Conservation (phyloP, 1,284 basidiomycete genomes). For the Singerocomus inundabilis region DNA sequence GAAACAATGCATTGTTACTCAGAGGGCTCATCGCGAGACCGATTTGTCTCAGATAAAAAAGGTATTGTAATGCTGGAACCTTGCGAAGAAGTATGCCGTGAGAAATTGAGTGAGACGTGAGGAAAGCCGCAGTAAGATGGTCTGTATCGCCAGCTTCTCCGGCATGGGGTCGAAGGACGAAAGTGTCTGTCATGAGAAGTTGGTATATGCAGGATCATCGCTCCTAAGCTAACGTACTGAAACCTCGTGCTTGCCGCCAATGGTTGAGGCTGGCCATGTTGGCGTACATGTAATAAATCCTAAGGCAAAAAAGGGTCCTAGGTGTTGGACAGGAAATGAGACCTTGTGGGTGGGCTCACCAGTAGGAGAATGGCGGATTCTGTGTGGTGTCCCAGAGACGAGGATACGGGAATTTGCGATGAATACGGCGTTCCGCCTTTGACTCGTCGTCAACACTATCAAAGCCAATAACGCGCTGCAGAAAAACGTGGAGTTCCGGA, state of each 20-base stretch:
- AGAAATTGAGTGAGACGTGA: conserved; percentile 97
- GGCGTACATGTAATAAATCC: conserved; percentile 98
- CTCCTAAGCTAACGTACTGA: conserved; percentile 63
- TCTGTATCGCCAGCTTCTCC: conserved; percentile 99
- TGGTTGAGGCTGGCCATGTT: conserved; percentile 95
- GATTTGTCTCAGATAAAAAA: conserved; percentile 97
- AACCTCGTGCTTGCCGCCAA: conserved; percentile 85
- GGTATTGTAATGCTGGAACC: conserved; percentile 90
- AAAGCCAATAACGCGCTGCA: conserved; percentile 95
- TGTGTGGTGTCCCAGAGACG: conserved; percentile 87
- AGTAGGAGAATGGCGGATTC: conserved; percentile 94
- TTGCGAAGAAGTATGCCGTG: conserved; percentile 98
- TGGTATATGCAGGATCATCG: neutral
- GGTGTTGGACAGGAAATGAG: neutral
- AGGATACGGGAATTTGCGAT: conserved; percentile 96
- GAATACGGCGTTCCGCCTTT: conserved; percentile 87
- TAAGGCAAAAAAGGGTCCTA: conserved; percentile 29
- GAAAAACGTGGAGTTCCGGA: conserved; percentile 93
- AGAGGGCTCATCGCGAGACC: conserved; percentile 98
- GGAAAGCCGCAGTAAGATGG: conserved; percentile 93
- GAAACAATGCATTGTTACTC: conserved; percentile 96
- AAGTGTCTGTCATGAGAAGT: conserved; percentile 66
- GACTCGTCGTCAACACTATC: conserved; percentile 99
- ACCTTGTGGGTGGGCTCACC: conserved; percentile 46
- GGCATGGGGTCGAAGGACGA: conserved; percentile 95